phyloP scores from a whole-genome alignment of 2,329 filamentous ascomycete genomes.

The Talaromyces albobiverticillius region DNA sequence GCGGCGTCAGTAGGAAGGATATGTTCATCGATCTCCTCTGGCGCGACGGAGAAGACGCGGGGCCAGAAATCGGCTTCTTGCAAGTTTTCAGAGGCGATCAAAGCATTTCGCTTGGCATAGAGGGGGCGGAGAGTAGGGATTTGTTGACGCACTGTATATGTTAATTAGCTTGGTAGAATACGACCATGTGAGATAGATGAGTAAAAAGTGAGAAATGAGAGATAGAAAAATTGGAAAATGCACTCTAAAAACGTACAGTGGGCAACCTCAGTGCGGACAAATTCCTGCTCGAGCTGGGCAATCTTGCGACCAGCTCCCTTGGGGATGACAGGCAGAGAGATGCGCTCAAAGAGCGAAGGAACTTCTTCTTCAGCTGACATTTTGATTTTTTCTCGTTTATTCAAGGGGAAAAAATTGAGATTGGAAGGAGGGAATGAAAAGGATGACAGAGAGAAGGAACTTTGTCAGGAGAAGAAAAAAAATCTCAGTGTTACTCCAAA shows the following conservation, averaged over 20 bases:
- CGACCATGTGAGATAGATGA: background rate
- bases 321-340: conserved; percentile 31
- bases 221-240: background rate
- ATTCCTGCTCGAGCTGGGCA: conserved; percentile 74
- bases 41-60: conserved; percentile 85
- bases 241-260: conserved; percentile 61
- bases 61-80: conserved; percentile 77
- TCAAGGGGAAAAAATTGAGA: too few relatives aligned
- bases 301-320: conserved; percentile 60
- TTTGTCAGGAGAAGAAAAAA: background rate
- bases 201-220: background rate
- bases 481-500: background rate
- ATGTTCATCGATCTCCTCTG: conserved; percentile 81
- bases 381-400: background rate
- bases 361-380: conserved; percentile 20
- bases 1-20: conserved; percentile 73
- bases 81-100: conserved; percentile 63
- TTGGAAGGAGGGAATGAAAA: background rate
- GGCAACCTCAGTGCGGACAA: conserved; percentile 77
- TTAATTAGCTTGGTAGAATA: conserved; percentile 3
- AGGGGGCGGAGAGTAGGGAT: conserved; percentile 65
- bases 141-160: conserved; percentile 66
- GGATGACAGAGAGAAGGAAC: background rate
- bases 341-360: conserved; percentile 34
- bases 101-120: conserved; percentile 70